Conservation (phyloP, 805 yeast species). For the Ogataea chonburiensis region DNA sequence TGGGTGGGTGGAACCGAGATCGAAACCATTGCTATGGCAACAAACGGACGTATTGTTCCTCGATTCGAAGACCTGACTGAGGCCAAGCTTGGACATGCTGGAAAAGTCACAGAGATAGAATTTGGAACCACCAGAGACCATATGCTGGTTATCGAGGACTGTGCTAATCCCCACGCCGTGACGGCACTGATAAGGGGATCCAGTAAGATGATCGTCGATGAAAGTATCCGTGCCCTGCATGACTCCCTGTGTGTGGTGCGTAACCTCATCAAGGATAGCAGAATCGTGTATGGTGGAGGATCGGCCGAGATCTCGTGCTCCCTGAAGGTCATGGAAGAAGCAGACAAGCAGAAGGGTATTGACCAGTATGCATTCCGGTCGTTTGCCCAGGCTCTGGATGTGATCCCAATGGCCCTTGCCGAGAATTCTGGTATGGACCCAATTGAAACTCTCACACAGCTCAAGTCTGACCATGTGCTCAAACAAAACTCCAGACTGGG, state of each 20-base stretch:
- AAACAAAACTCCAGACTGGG: slow-evolving; percentile 74
- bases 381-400: slow-evolving; percentile 86
- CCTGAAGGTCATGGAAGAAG: slow-evolving; percentile 84
- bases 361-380: slow-evolving; percentile 98
- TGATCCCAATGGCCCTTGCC: slow-evolving; percentile 90
- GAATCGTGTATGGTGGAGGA: slow-evolving; percentile 99
- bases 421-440: slow-evolving; percentile 96
- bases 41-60: slow-evolving; percentile 96
- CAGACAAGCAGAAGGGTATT: slow-evolving; percentile 90
- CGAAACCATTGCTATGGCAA: slow-evolving; percentile 94
- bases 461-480: slow-evolving; percentile 81
- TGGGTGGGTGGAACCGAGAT: slow-evolving; percentile 99
- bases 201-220: slow-evolving; percentile 96
- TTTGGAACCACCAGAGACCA: slow-evolving; percentile 96
- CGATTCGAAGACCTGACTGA: slow-evolving; percentile 87
- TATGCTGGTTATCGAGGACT: slow-evolving; percentile 91
- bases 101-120: slow-evolving; percentile 79
- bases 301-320: slow-evolving; percentile 96
- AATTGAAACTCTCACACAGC: slow-evolving; percentile 79
- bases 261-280: slow-evolving; percentile 84
- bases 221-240: slow-evolving; percentile 92
- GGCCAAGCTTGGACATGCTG: slow-evolving; percentile 86
- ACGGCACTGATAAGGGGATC: slow-evolving; percentile 94
- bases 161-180: slow-evolving; percentile 82
- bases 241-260: slow-evolving; percentile 97